These are phyloP conservation scores for Kitagawia praeruptora DNA, from an alignment of 129 eudicot genomes.

Conservation along the genomic window DNA sequence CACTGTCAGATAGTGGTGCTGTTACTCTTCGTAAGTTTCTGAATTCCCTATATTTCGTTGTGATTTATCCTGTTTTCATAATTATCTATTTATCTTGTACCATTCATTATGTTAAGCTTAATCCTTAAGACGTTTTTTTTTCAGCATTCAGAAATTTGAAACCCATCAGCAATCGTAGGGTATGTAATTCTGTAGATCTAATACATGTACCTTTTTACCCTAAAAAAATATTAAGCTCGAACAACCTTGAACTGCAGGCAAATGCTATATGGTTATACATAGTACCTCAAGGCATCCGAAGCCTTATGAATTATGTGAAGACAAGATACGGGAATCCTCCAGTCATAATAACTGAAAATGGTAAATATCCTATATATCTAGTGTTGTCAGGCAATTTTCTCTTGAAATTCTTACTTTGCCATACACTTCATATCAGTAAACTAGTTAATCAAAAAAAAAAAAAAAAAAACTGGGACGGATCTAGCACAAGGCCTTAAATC, in stretches of 20 bases:
- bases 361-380: slow-evolving; percentile 19
- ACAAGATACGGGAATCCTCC: slow-evolving; percentile 75
- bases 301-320: slow-evolving; percentile 59
- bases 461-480: not conserved
- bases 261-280: slow-evolving; percentile 88
- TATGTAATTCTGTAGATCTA: slow-evolving; percentile 9
- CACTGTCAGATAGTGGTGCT: slow-evolving; percentile 65
- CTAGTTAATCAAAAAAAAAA: not conserved
- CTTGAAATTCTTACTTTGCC: not conserved
- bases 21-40: slow-evolving; percentile 54
- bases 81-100: not conserved
- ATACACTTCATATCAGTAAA: not conserved
- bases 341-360: slow-evolving; percentile 76
- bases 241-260: slow-evolving; percentile 36
- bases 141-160: slow-evolving; percentile 41
- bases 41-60: not conserved
- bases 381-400: not conserved
- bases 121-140: not conserved
- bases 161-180: slow-evolving; percentile 59
- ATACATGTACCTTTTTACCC: not conserved
- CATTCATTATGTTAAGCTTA: not conserved
- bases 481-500: not conserved
- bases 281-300: slow-evolving; percentile 82
- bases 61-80: not conserved
- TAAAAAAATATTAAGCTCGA: not conserved